Evolutionary conservation across 1,284 basidiomycete genomes (phyloP).

Genomic region (Exobasidium cylindrosporum): DNA sequence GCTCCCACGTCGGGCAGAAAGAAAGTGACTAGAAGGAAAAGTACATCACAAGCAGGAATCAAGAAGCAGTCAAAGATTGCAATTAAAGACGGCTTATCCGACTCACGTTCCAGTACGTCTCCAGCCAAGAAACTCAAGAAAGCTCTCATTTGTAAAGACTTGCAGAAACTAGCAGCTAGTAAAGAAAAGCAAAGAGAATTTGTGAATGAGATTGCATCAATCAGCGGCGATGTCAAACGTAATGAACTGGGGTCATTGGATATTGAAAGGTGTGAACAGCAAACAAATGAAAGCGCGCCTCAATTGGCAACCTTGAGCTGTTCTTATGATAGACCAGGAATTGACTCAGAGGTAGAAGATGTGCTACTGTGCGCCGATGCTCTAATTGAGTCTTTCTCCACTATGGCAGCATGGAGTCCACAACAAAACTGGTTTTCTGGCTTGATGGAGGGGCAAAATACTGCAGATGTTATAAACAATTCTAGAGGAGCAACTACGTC

Average conservation of each 20-base stretch:
- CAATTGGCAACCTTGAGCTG: too few species aligned
- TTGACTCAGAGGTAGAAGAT: not conserved
- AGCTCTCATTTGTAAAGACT: not conserved
- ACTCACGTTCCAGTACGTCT: not conserved
- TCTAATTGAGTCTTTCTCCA: not conserved
- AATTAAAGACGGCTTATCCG: not conserved
- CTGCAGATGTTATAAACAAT: too few species aligned
- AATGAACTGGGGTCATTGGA: too few species aligned
- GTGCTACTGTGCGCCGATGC: not conserved
- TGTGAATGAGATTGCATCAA: too few species aligned
- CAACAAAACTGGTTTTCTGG: not conserved
- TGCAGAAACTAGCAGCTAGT: not conserved
- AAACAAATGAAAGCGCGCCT: too few species aligned
- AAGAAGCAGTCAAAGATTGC: not conserved
- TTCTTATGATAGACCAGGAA: not conserved
- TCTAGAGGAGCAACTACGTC: not conserved
- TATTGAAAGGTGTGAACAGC: too few species aligned
- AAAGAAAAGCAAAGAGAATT: too few species aligned
- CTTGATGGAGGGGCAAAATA: too few species aligned
- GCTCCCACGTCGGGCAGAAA: not conserved
- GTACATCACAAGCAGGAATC: not conserved
- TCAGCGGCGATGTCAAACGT: too few species aligned
- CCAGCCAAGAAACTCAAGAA: not conserved
- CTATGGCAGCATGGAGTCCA: not conserved
- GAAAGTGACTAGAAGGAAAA: not conserved